Conservation (phyloP, 306 rosid species). For the Cicer bijugum region DNA sequence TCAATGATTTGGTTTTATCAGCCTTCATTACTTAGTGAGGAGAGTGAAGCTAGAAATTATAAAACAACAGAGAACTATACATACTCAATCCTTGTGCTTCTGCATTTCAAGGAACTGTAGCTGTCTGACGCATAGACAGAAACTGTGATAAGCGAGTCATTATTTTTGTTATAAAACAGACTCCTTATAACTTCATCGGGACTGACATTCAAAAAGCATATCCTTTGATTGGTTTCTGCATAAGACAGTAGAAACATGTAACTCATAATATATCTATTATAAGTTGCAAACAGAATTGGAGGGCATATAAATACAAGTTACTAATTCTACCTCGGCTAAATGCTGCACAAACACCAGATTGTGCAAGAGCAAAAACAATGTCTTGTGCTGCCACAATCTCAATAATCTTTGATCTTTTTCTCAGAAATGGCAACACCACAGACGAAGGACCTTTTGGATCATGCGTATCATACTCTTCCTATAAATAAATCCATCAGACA, state of each 20-base stretch:
- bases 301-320: neutral
- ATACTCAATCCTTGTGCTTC: slow-evolving; percentile 97
- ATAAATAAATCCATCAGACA: slow-evolving; percentile 36
- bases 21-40: neutral
- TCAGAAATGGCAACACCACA: slow-evolving; percentile 57
- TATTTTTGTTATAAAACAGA: slow-evolving; percentile 93
- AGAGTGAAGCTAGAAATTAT: neutral
- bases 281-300: slow-evolving; percentile 7
- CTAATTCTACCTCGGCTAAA: slow-evolving; percentile 62
- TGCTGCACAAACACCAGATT: slow-evolving; percentile 72
- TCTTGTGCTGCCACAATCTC: slow-evolving; percentile 70
- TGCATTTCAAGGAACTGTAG: slow-evolving; percentile 97
- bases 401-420: slow-evolving; percentile 63
- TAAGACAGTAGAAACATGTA: slow-evolving; percentile 42
- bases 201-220: slow-evolving; percentile 96
- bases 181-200: slow-evolving; percentile 98
- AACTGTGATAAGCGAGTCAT: slow-evolving; percentile 97
- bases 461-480: slow-evolving; percentile 72
- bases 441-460: slow-evolving; percentile 67
- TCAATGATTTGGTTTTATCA: neutral
- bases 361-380: slow-evolving; percentile 70
- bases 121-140: slow-evolving; percentile 98
- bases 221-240: slow-evolving; percentile 92
- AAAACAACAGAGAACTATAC: slow-evolving; percentile 43
- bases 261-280: slow-evolving; percentile 34